Evolutionary conservation across 2,329 filamentous ascomycete species (phyloP), one percentile per base, ranked within the genome.

Genomic region (Penicillium sp.): DNA sequence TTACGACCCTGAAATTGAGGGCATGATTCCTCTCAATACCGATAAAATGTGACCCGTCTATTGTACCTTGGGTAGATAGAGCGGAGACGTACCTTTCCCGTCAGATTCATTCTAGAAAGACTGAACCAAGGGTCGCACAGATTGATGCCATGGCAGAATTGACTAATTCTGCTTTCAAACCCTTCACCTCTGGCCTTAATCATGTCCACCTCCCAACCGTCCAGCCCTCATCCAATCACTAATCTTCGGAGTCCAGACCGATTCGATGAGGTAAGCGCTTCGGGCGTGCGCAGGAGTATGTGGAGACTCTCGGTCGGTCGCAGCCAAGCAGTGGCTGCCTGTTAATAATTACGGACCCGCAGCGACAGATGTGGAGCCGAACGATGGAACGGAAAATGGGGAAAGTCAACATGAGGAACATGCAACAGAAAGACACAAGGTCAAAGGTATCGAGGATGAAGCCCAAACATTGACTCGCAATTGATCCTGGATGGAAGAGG

Each of bases 281-380:
- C 33, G 31, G 37, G 22, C n/a, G n/a, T 29, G 20, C 23, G 48
- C 12, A 27, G 55, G 57, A 49, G 51, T n/a, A n/a, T 1, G 2
- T 11, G 55, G 45, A 48, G 0, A 6, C 14, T 31, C n/a, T 26
- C 22, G 29, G 27, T 45, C n/a, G 18, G 29, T 12, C 40, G 29
- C 48, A 53, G 40, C 67, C 66, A 68, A 64, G 58, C 55, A 67
- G 51, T 49, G 47, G 27, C 35, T 55, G 46, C 26, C 43, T 59
- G 66, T 69, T 69, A 62, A 58, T 69, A 68, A 52, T 64, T 43
- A 42, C 35, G 23, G 56, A 45, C 33, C 56, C 55, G 48, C 53
- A 22, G 26, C 45, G n/a, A 45, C 8, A 33, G 18, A 37, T 54
- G 53, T 55, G 51, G 55, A 57, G 35, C 46, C 41, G 51, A 55